Evolutionary conservation across 2,329 filamentous ascomycete species (phyloP), one percentile per base, ranked within the genome.

Genomic region (Ascochyta pisi): DNA sequence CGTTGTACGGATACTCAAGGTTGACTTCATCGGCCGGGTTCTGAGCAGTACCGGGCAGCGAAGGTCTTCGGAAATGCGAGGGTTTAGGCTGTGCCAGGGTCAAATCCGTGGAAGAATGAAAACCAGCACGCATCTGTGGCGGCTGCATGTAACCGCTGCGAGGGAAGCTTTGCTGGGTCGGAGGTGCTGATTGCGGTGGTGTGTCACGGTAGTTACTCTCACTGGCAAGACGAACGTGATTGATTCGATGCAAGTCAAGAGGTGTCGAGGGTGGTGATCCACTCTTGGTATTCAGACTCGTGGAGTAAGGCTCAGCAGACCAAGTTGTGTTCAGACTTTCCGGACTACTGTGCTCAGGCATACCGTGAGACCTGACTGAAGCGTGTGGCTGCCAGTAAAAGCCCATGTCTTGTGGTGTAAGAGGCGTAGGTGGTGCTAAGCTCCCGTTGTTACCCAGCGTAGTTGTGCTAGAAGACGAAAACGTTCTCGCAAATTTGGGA

Each of bases 101-200:
- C 24, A 74, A 65, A 38, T 76, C 73, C 12, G 66, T 69, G 12
- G 70, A 67, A 2, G 73, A 73, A 40, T 73, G 71, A 34, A 71
- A 74, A n/a, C 64, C 71, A 43, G 64, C 49, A 27, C 64, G 67
- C 56, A 68, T 65, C 27, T 74, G 72, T 16, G 73, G 65, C 6
- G 68, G 71, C 33, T 70, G 71, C 68, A 76, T 74, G 50, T 75
- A 77, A 7, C 67, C 61, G 26, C 66, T 66, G 9, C 68, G 68
- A 15, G 77, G 71, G 54, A 82, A 82, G 41, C 68, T 74, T 62
- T 80, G 77, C 57, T 82, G 80, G n/a, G 75, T 77, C 3, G 80
- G 78, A 13, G 80, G 80, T 34, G 80, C 80, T 24, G 80, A 82
- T 58, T 82, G 80, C 7, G 80, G 80, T 34, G 80, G 80, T 4